Base-by-base conservation (phyloP, 139 green algal genomes). In the Picochlorum sp. region DNA sequence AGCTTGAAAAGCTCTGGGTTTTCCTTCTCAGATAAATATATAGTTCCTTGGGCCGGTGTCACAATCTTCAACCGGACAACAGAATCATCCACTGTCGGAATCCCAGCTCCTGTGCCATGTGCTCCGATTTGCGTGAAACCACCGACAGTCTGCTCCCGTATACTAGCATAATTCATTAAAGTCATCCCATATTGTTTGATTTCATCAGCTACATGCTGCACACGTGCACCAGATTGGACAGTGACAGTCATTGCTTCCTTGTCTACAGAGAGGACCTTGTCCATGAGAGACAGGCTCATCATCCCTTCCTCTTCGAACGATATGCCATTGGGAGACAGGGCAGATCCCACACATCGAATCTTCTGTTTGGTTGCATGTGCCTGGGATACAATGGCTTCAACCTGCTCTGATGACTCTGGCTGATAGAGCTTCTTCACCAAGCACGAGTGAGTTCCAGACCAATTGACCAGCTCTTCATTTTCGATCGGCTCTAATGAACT, bases 91-190 rank as follows among this genome's bases (percentile, higher is more conserved):
- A 96, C 87, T 16, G 93, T 87, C 0, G 93, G 93, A 32, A 98
- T 86, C 16, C 4, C 47, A 0, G 92, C 90, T 6, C 93, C 93
- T 1, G 90, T 98, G 45, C 93, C 93, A 72, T 98, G 93, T 10
- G 89, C 91, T 14, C 83, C 79, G 10, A 96, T 87, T 78, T 96
- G 89, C 0, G 77, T 92, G 76, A 95, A 95, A 20, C 91, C 91
- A 4, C 87, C 91, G 1, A 97, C 82, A 58, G 96, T 87, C 82
- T 98, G 93, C 80, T 98, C 93, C 16, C 84, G 72, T 24, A 98
- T 96, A 58, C 78, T 91, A 1, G 93, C 93, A 67, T 91, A 97
- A 80, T 98, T 98, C 71, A 94, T 80, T 52, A 98, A 84, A 9
- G 84, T 94, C 8, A 98, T 83, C 7, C 87, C 90, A 67, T 96